Base-by-base conservation (phyloP, 345 rosid genomes). In the Euphorbia peplus region DNA sequence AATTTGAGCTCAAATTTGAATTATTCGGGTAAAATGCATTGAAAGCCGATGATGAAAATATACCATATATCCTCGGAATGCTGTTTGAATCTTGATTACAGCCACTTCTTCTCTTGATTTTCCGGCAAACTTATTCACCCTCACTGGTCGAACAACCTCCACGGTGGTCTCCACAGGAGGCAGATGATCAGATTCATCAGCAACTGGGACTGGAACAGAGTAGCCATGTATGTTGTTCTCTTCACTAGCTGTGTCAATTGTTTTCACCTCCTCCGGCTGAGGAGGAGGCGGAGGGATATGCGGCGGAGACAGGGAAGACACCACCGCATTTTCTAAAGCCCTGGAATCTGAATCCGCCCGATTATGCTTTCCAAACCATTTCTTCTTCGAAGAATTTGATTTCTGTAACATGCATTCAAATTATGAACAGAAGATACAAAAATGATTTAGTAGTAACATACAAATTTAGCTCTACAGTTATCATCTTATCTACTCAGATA, bases 61-160 rank as follows among this genome's bases (percentile, higher is more conserved):
- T 79, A 87, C 99, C 98, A 86, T 61, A 66, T 90, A 88, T 48
- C 92, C 93, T 68, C 98, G 86, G 76, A 92, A 90, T 25, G 93
- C 78, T 39, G 93, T 87, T 82, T 95, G 99, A 80, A 95, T 90
- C 79, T 80, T 81, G 74, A 92, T 85, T 5, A 96, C 98, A n/a
- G 97, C 93, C 0, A 61, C 89, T 84, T 92, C 93, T 72, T 90
- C 96, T 29, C 69, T 79, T 13, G 89, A 81, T 80, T 88, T 86
- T 26, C 96, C 96, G 6, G 76, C 75, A 79, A 76, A 86, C 37
- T 79, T 83, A 67, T 68, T 46, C 50, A 73, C 67, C 14, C 30
- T 73, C 39, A 71, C 59, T 28, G 62, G 39, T 51, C 19, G 76
- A 72, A 81, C 82, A 52, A 82, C 84, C 71, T 76, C 90, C n/a